phyloP scores from a whole-genome alignment of 2,329 filamentous ascomycete species.

The Xylariaceae sp. region DNA sequence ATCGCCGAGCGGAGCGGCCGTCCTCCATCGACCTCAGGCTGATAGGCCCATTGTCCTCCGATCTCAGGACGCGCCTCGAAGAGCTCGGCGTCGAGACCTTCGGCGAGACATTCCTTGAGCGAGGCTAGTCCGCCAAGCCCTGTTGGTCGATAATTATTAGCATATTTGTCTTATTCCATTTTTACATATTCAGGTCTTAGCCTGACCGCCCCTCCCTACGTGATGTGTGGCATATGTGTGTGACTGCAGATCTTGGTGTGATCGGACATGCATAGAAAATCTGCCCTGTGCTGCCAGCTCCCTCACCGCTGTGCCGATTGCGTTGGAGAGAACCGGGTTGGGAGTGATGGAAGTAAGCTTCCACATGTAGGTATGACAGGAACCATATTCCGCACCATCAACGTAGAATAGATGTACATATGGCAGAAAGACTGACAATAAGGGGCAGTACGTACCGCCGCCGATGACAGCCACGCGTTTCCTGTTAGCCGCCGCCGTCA shows the following conservation, averaged over 20 bases:
- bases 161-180: background rate
- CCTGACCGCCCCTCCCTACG: conserved; percentile 15
- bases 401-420: background rate
- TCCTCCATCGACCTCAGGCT: conserved; percentile 23
- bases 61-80: conserved; percentile 34
- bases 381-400: too few species aligned
- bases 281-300: conserved; percentile 8
- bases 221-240: conserved; percentile 9
- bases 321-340: too few species aligned
- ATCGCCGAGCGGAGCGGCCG: conserved; percentile 28
- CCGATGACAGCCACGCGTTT: conserved; percentile 9
- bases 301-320: conserved; percentile 12
- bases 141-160: conserved; percentile 11
- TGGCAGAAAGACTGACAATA: background rate
- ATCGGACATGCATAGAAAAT: conserved; percentile 15
- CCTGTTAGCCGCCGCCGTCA: conserved; percentile 4
- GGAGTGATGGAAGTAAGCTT: too few species aligned
- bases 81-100: conserved; percentile 31
- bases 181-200: background rate
- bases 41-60: conserved; percentile 38
- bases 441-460: conserved; percentile 12
- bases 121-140: conserved; percentile 34
- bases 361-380: too few species aligned
- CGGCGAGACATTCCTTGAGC: conserved; percentile 37
- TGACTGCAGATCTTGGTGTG: conserved; percentile 19